Percentiles rank a stretch among this genome's conserved stretches.
Conservation (phyloP, 768 basidiomycete species). For the Megacollybia marginata region DNA sequence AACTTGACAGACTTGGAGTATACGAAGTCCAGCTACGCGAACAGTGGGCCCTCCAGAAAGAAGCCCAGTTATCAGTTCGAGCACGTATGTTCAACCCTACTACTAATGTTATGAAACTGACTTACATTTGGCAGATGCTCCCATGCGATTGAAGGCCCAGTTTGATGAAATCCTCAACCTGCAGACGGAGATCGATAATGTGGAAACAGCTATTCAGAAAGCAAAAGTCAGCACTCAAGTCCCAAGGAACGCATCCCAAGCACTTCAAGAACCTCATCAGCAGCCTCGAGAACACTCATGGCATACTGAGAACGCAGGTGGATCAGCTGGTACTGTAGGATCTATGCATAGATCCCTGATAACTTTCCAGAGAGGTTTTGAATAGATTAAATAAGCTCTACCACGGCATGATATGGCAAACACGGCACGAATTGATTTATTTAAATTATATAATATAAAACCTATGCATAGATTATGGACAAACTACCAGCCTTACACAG, state of each 20-base stretch:
- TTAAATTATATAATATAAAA: no score
- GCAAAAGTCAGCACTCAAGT: neutral
- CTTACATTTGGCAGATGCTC: neutral
- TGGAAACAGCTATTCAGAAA: neutral
- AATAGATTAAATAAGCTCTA: no score
- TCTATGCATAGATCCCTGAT: no score
- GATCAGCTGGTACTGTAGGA: no score
- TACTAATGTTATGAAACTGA: neutral
- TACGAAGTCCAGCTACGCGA: neutral
- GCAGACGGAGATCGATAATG: neutral
- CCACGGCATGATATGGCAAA: no score
- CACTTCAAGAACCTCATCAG: neutral
- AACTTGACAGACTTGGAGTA: neutral
- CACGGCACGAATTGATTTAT: no score
- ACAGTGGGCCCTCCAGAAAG: conserved; percentile 4
- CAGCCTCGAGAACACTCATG: neutral
- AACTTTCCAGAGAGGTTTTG: no score
- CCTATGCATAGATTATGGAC: no score
- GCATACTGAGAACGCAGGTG: neutral
- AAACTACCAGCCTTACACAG: no score
- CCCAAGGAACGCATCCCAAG: neutral
- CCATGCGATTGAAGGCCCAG: neutral
- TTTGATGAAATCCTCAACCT: neutral
- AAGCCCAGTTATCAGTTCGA: conserved; percentile 1
- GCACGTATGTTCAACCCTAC: neutral